These are phyloP conservation scores for Pulveroboletus sp. DNA, from an alignment of 768 basidiomycete species.

Conservation along the genomic window DNA sequence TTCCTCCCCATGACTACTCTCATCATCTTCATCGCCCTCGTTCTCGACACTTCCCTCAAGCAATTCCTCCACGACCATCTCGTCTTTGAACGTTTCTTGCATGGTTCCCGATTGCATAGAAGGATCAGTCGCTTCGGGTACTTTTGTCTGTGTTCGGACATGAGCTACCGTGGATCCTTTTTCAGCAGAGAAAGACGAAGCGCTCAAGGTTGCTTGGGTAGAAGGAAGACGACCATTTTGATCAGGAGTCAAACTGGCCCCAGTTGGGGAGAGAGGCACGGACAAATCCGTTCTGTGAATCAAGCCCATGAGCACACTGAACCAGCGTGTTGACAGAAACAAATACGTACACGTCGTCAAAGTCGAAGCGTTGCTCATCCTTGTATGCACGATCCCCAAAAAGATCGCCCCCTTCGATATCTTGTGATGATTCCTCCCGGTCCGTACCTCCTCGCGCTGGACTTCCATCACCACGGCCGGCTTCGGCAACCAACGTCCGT, in stretches of 20 bases:
- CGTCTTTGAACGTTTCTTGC: constrained; percentile 17
- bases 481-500: neutral
- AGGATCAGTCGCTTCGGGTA: neutral
- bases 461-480: neutral
- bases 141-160: neutral
- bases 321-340: neutral
- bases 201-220: constrained; percentile 26
- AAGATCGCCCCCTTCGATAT: constrained; percentile 15
- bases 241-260: neutral
- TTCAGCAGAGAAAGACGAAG: constrained; percentile 10
- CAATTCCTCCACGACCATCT: constrained; percentile 21
- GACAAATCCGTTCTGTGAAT: constrained; percentile 3
- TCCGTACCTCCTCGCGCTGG: neutral
- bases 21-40: neutral
- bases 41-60: constrained; percentile 1
- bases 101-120: constrained; percentile 10
- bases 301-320: neutral
- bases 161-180: neutral
- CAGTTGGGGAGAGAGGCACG: neutral
- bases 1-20: neutral
- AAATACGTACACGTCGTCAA: constrained; percentile 11
- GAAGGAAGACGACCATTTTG: constrained; percentile 8
- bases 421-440: constrained; percentile 2
- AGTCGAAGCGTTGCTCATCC: neutral
- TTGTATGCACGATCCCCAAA: constrained; percentile 20